A percentile compares a stretch with the other conserved stretches of the same genome.
phyloP scores from a whole-genome alignment of 371 early-diverging fungal species.

The Haplosporangium sp. region DNA sequence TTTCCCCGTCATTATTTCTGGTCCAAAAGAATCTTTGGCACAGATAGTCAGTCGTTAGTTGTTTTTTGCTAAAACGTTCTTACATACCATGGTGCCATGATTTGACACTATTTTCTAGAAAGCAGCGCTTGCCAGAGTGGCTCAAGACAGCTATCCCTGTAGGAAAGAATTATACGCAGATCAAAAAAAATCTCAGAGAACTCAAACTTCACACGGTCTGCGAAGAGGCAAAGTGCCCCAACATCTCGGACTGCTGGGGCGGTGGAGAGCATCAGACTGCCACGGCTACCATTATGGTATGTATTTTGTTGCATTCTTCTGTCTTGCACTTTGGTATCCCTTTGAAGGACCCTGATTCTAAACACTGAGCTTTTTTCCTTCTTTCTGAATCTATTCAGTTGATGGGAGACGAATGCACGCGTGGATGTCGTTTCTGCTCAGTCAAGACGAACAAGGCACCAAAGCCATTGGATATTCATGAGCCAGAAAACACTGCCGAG shows the following conservation, averaged over 20 bases:
- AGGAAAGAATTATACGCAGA: conserved; percentile 81
- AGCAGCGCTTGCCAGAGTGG: conserved; percentile 90
- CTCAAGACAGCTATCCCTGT: conserved; percentile 93
- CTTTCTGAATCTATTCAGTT: conserved; percentile 59
- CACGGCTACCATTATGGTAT: conserved; percentile 97
- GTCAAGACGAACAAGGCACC: conserved; percentile 96
- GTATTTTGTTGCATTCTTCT: not conserved
- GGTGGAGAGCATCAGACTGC: conserved; percentile 96
- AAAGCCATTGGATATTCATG: conserved; percentile 88
- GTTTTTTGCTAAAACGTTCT: conserved; percentile 17
- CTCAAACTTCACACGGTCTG: conserved; percentile 94
- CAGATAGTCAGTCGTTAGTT: no score
- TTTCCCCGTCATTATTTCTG: not conserved
- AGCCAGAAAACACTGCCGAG: conserved; percentile 95
- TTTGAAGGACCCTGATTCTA: no score
- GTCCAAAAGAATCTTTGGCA: no score
- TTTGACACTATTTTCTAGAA: conserved; percentile 44
- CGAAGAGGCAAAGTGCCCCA: conserved; percentile 97
- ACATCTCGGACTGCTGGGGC: conserved; percentile 99
- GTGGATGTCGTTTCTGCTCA: conserved; percentile 98
- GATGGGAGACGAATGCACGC: conserved; percentile 99
- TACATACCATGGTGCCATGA: no score
- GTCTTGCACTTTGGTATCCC: not conserved
- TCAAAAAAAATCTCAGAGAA: conserved; percentile 92
- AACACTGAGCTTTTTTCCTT: not conserved